A percentile compares a stretch with the other conserved stretches of the same genome.
These are phyloP conservation scores for Metschnikowia picachoensis DNA, from an alignment of 805 yeast genomes.

Conservation along the genomic window DNA sequence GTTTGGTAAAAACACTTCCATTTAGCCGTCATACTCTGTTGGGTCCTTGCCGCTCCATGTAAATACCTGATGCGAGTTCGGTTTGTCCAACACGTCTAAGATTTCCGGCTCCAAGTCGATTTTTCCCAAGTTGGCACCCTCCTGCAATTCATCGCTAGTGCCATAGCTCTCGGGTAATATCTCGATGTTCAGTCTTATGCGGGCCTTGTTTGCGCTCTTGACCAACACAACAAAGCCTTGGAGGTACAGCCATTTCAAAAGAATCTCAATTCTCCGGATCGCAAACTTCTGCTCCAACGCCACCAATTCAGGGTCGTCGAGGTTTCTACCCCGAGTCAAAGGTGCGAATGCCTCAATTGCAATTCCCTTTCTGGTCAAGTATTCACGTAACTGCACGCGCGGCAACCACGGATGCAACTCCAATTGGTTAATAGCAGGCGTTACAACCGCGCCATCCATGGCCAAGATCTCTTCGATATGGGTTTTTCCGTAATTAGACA, in stretches of 20 bases:
- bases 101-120: slow-evolving; percentile 39
- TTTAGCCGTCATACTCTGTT: slow-evolving; percentile 10
- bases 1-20: no score
- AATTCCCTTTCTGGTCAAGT: slow-evolving; percentile 53
- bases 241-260: slow-evolving; percentile 69
- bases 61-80: slow-evolving; percentile 33
- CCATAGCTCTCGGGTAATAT: slow-evolving; percentile 37
- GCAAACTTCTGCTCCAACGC: slow-evolving; percentile 47
- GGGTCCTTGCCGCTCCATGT: slow-evolving; percentile 34
- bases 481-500: slow-evolving; percentile 63
- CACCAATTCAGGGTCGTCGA: slow-evolving; percentile 50
- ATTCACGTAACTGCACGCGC: slow-evolving; percentile 58
- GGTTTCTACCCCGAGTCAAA: slow-evolving; percentile 57
- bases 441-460: slow-evolving; percentile 47
- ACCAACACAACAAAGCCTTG: slow-evolving; percentile 72
- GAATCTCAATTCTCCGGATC: slow-evolving; percentile 56
- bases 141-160: slow-evolving; percentile 23
- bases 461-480: slow-evolving; percentile 58
- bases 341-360: slow-evolving; percentile 78
- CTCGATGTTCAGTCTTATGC: slow-evolving; percentile 54
- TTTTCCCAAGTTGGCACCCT: slow-evolving; percentile 28
- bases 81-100: slow-evolving; percentile 31
- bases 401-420: slow-evolving; percentile 85
- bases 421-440: slow-evolving; percentile 73
- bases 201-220: slow-evolving; percentile 50